Evolutionary conservation across 2,329 filamentous ascomycete genomes (phyloP), one percentile per base, ranked within the genome.

Genomic region (Dothistroma septosporum): DNA sequence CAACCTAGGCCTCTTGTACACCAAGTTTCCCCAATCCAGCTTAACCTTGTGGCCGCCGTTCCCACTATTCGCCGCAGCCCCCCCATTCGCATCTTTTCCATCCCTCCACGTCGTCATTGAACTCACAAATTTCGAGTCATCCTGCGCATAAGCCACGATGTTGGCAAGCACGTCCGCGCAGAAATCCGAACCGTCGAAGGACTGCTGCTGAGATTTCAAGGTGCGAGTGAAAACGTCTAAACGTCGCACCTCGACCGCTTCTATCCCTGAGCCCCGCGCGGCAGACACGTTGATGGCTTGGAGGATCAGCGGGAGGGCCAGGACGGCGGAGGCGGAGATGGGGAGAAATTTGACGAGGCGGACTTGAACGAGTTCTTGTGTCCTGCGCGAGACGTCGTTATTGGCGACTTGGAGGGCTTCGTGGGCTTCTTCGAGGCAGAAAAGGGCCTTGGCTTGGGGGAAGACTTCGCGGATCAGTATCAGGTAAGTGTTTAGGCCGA

Each of bases 231-330:
- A 67, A 19, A 64, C 64, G 52, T 66, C 65, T 35, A 66, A 48
- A 10, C 61, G 55, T 4, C 64, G 58, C 14, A 62, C 61, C 16
- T 67, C 61, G 8, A 61, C 59, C 16, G 65, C 59, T 57, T 64
- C 61, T 60, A 63, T 65, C 4, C 61, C 60, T 4, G 63, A 64
- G 11, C 65, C 65, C 12, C 65, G 58, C 9, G 61, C 61, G 19
- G 65, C 65, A n/a, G 64, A 61, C 8, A 66, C 64, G 22, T 66
- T 67, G 60, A 64, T 64, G 8, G 64, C 64, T 46, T 67, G 62
- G 0, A 67, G 55, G 44, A 64, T 61, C 14, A 66, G 55, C 7
- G 65, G 64, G 1, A 63, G 31, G 2, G 58, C 64, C 11, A 67
- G 55, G 4, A 64, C 53, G 4, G 65, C 61, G 6, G 61, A 62